phyloP scores from a whole-genome alignment of 2,329 filamentous ascomycete species.

The Aspergillus unguis region DNA sequence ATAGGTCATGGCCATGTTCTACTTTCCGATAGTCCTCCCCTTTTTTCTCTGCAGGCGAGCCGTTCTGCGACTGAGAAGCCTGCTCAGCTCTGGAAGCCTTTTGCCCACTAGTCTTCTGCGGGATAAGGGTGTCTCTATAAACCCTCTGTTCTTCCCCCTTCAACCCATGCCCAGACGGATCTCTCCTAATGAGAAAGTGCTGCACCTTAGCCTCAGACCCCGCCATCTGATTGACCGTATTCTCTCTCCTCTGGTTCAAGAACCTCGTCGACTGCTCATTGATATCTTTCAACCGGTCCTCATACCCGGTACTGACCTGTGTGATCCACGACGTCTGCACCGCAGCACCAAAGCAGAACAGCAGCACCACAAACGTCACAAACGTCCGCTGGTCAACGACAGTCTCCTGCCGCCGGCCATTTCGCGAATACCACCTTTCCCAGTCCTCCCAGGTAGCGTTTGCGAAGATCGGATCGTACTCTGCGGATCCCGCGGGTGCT shows the following conservation, averaged over 20 bases:
- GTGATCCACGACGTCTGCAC: constrained; percentile 69
- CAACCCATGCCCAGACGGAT: constrained; percentile 51
- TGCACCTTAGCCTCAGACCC: constrained; percentile 65
- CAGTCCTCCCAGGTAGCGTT: constrained; percentile 99
- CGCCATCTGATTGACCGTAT: constrained; percentile 47
- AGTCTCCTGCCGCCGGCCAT: constrained; percentile 38
- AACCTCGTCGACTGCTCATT: constrained; percentile 62
- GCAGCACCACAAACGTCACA: constrained; percentile 64
- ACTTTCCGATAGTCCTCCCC: neutral
- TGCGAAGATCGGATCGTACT: constrained; percentile 49
- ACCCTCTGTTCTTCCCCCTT: constrained; percentile 43
- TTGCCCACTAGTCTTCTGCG: neutral
- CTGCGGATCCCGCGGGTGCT: constrained; percentile 16
- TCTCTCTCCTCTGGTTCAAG: constrained; percentile 53
- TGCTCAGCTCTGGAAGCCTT: neutral
- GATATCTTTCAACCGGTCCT: constrained; percentile 64
- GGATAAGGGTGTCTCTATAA: constrained; percentile 34
- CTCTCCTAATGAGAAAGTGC: constrained; percentile 71
- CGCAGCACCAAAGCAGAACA: constrained; percentile 67
- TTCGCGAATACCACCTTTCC: constrained; percentile 71
- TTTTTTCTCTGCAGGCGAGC: too few species aligned
- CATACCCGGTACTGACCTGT: constrained; percentile 57
- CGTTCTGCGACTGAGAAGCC: too few species aligned
- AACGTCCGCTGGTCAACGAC: constrained; percentile 80
- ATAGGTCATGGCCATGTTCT: neutral